Evolutionary conservation across 805 yeast species (phyloP).

Genomic region (Metschnikowia shivogae): DNA sequence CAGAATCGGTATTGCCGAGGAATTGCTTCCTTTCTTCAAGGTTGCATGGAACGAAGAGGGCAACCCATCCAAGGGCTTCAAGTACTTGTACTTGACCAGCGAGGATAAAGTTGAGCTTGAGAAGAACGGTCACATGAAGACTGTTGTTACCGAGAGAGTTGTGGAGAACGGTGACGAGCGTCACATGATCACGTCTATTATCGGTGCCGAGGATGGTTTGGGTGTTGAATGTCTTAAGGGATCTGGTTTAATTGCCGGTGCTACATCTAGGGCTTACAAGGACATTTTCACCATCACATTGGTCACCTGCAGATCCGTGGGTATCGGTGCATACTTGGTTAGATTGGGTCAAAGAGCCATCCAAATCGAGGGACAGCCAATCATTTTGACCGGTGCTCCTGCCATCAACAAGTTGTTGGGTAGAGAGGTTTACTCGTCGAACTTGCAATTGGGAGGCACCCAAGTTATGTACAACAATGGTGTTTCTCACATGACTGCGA

Average conservation of each 20-base stretch:
- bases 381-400: constrained; percentile 98
- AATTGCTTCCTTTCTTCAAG: constrained; percentile 79
- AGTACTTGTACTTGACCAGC: constrained; percentile 75
- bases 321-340: constrained; percentile 98
- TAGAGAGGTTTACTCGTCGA: constrained; percentile 93
- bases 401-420: constrained; percentile 96
- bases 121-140: constrained; percentile 54
- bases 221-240: constrained; percentile 99
- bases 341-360: constrained; percentile 98
- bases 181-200: constrained; percentile 72
- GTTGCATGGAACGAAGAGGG: constrained; percentile 87
- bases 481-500: constrained; percentile 96
- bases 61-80: constrained; percentile 81
- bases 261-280: constrained; percentile 94
- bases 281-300: constrained; percentile 97
- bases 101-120: constrained; percentile 58
- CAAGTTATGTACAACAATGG: constrained; percentile 98
- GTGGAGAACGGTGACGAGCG: constrained; percentile 86
- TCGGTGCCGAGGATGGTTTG: constrained; percentile 93
- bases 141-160: constrained; percentile 69
- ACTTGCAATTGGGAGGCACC: constrained; percentile 98
- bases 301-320: constrained; percentile 99
- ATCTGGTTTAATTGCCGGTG: constrained; percentile 98
- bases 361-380: constrained; percentile 98
- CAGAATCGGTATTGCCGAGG: constrained; percentile 97